Conservation (phyloP, 1,284 basidiomycete species). For the Stereum hirsutum region DNA sequence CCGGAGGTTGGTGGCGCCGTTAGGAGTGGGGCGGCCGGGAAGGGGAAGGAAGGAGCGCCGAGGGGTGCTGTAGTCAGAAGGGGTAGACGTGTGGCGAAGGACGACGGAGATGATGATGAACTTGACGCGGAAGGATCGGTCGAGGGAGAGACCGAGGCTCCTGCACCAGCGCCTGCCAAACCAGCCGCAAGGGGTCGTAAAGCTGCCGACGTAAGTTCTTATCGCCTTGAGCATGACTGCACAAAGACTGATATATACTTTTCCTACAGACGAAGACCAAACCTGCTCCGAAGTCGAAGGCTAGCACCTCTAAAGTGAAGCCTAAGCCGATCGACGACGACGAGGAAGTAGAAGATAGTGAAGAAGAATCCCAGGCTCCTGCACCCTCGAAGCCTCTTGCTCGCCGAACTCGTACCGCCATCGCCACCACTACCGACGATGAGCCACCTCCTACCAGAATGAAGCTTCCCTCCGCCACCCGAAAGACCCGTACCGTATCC, state of each 20-base stretch:
- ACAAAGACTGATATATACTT: neutral
- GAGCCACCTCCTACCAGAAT: conserved; percentile 5
- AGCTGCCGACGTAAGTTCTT: neutral
- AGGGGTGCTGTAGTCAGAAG: conserved; percentile 7
- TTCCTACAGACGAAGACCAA: neutral
- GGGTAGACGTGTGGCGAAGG: conserved; percentile 5
- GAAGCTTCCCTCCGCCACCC: conserved; percentile 8
- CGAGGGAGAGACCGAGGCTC: neutral
- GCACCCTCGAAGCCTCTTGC: conserved; percentile 2
- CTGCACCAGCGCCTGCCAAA: neutral
- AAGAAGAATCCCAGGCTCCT: neutral
- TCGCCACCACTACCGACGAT: conserved; percentile 5
- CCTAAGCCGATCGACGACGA: neutral
- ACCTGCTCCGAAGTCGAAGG: neutral
- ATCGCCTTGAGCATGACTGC: too few relatives aligned
- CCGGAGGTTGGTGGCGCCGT: conserved; percentile 8
- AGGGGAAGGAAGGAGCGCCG: conserved; percentile 5
- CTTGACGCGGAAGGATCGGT: neutral
- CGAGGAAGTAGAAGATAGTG: neutral
- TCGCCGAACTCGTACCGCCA: conserved; percentile 6
- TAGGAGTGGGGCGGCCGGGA: too few relatives aligned
- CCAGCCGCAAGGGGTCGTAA: neutral
- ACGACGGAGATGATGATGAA: conserved; percentile 5
- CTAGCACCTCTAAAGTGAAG: too few relatives aligned
- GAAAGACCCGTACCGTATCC: neutral